These are phyloP conservation scores for Neurospora sp. DNA, from an alignment of 495 filamentous ascomycete genomes.

Conservation along the genomic window DNA sequence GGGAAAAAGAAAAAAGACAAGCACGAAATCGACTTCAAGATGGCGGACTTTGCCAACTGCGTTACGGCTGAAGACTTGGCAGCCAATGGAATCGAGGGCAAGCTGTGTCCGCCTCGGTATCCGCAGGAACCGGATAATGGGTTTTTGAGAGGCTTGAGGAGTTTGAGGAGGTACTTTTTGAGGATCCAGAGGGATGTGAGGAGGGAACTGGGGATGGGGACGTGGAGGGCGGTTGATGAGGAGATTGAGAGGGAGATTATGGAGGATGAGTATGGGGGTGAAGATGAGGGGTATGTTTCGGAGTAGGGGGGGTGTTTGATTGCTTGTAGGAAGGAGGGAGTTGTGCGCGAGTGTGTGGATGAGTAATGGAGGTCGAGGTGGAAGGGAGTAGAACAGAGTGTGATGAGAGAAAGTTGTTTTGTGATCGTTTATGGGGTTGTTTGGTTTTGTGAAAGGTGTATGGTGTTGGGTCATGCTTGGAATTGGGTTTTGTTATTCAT, in stretches of 20 bases:
- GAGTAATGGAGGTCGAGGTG: too few relatives aligned
- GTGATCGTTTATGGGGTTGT: too few relatives aligned
- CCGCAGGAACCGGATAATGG: conserved; percentile 75
- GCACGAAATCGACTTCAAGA: conserved; percentile 76
- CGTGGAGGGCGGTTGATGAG: neutral
- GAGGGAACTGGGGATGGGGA: conserved; percentile 37
- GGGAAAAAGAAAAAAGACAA: conserved; percentile 25
- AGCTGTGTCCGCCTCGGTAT: conserved; percentile 71
- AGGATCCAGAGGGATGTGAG: conserved; percentile 74
- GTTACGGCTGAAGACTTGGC: conserved; percentile 73
- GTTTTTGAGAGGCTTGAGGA: conserved; percentile 77
- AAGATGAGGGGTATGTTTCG: neutral
- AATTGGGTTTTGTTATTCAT: too few relatives aligned
- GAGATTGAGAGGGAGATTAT: neutral
- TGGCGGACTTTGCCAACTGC: conserved; percentile 97
- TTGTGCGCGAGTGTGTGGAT: too few relatives aligned
- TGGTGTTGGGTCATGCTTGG: too few relatives aligned
- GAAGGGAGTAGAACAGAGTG: too few relatives aligned
- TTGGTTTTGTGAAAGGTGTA: too few relatives aligned
- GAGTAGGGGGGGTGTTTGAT: neutral
- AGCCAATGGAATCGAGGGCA: conserved; percentile 26
- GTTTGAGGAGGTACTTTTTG: conserved; percentile 75
- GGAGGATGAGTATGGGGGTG: neutral
- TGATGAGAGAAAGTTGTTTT: too few relatives aligned
- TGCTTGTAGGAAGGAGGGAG: too few relatives aligned